Evolutionary conservation across 345 rosid species (phyloP), one percentile per base, ranked within the genome.

Genomic region (Cardamine resedifolia): DNA sequence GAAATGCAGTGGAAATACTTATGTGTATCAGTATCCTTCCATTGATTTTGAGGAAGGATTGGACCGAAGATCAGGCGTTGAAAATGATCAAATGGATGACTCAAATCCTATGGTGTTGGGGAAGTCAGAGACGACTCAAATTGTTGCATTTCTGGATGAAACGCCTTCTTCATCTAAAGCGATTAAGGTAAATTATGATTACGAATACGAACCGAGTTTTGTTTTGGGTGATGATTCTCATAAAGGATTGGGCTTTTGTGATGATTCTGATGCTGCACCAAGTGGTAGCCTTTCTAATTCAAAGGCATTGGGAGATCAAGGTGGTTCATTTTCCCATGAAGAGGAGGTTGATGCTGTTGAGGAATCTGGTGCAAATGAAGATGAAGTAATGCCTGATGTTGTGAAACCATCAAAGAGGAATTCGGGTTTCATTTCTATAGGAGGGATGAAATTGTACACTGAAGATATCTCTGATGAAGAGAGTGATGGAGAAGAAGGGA

Each of bases 381-480:
- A 78, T 78, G 84, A 78, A 75, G 81, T 78, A 47, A 45, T 81
- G 53, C 55, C 66, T 30, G 58, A 71, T 52, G 68, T 74, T 80
- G 58, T 33, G 56, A 62, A 33, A 48, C 72, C 84, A 31, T 15
- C 77, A 0, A 85, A 70, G 79, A 77, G 80, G 76, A 92, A 95
- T 62, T 78, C 90, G 2, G 98, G 86, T 20, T 95, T 78, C 73
- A 69, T 95, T n/a, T 91, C 94, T 38, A 80, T 95, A 26, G 99
- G 92, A 45, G 88, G 96, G 58, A 30, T 87, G 77, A 91, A 83
- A 68, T 52, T 91, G 8, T 95, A 81, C 65, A 90, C 98, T 3
- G 80, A 90, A 74, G 99, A 91, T 82, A 49, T 87, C 21, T 86
- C 93, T 77, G 85, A 78, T 48, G 86, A 43, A 82, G 84, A 83